Evolutionary conservation across 805 yeast genomes (phyloP).

Genomic region (Ogataea sp.): DNA sequence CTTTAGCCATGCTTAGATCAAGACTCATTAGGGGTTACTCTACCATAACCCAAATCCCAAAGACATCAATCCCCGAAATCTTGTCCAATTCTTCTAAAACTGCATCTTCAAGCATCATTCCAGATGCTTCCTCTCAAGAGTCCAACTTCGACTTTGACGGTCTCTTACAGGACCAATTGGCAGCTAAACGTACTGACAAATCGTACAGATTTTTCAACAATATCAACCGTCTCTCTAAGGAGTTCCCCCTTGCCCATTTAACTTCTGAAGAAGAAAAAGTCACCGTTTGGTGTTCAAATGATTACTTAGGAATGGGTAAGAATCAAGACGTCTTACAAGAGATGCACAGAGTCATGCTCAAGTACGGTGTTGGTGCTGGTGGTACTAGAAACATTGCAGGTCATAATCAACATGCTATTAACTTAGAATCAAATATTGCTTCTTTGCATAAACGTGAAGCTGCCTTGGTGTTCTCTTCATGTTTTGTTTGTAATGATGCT

Average conservation of each 20-base stretch:
- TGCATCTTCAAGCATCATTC: no score
- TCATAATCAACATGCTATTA: constrained; percentile 85
- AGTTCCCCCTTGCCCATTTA: constrained; percentile 91
- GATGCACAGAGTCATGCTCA: constrained; percentile 74
- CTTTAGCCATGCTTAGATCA: no score
- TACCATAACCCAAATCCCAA: constrained; percentile 34
- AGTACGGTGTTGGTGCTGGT: constrained; percentile 98
- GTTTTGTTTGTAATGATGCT: constrained; percentile 96
- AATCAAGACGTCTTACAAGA: constrained; percentile 63
- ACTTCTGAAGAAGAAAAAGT: constrained; percentile 70
- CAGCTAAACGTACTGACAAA: constrained; percentile 74
- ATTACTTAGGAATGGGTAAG: constrained; percentile 91
- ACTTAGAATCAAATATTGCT: constrained; percentile 80
- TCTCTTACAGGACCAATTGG: constrained; percentile 56
- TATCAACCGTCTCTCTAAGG: constrained; percentile 89
- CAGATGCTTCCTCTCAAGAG: constrained; percentile 29
- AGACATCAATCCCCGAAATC: constrained; percentile 36
- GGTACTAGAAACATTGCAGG: constrained; percentile 99
- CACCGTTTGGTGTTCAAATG: constrained; percentile 99
- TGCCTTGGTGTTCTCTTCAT: constrained; percentile 89
- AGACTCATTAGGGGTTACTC: constrained; percentile 43
- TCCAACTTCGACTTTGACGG: constrained; percentile 63
- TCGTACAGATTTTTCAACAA: constrained; percentile 96
- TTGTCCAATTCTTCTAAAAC: constrained; percentile 21
- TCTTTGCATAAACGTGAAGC: constrained; percentile 91